Evolutionary conservation across 306 rosid genomes (phyloP), one percentile per base, ranked within the genome.

Genomic region (Acacia confusa): DNA sequence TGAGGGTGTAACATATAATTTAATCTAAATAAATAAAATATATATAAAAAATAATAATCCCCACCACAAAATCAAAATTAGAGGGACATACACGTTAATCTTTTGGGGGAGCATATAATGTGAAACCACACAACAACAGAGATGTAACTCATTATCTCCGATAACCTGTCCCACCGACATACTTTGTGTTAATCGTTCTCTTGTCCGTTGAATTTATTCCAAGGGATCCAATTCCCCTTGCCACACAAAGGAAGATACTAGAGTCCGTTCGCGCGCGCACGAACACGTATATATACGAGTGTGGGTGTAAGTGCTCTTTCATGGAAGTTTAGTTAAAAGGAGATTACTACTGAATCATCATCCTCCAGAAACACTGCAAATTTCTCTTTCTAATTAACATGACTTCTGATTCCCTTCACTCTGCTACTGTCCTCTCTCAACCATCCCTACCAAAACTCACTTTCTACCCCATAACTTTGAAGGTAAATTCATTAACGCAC

Each of bases 381-480:
- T 50, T 4, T 50, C 57, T 17, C 57, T 15, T 5, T 50, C 57
- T 16, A 3, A 3, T 3, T 14, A 50, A 50, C 22, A 50, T 50
- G 57, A 50, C 57, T 50, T 50, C 57, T 50, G 57, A 50, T 50
- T 50, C 57, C n/a, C 20, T 50, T 50, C 57, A 50, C n/a, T 17
- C 8, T 5, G 17, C 57, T 50, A 50, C n/a, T 17, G 57, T 50
- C n/a, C 57, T 16, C 20, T 15, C 22, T 50, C 45, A 43, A 43
- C 45, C 11, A 43, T 43, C 45, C 14, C 16, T 17, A 14, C 83
- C 78, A 60, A 92, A 87, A 73, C 90, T 83, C 76, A 11, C 91
- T 66, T 73, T 86, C 84, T 86, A 73, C 75, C 88, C 97, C 24
- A 84, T 93, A 41, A 87, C 87, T 82, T 70, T 93, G 38, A 93